Percentiles rank a stretch among this genome's conserved stretches.
phyloP scores from a whole-genome alignment of 352 stramenopile species.

The Peronospora belbahrii region DNA sequence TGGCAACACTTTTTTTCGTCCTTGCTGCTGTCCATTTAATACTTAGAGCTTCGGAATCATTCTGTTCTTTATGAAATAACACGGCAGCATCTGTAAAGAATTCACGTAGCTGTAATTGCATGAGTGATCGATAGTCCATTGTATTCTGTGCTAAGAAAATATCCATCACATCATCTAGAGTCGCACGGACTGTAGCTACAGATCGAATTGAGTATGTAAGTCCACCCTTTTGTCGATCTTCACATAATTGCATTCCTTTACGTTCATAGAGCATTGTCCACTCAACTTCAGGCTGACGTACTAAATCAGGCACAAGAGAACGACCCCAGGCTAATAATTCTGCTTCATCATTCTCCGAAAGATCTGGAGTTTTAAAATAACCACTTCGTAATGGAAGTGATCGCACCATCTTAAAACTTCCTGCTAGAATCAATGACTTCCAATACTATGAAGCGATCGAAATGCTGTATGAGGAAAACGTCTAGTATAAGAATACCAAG shows the following conservation, averaged over 20 bases:
- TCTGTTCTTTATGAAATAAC: conserved; percentile 67
- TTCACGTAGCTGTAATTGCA: conserved; percentile 69
- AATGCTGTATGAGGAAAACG: neutral
- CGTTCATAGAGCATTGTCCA: conserved; percentile 74
- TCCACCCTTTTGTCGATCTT: conserved; percentile 77
- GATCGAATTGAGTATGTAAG: conserved; percentile 74
- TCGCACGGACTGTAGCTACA: conserved; percentile 42
- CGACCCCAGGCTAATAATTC: conserved; percentile 72
- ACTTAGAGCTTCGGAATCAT: conserved; percentile 65
- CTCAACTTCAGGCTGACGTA: conserved; percentile 59
- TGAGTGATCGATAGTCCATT: conserved; percentile 54
- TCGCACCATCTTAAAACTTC: conserved; percentile 80
- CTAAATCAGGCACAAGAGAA: conserved; percentile 56
- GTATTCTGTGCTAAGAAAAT: conserved; percentile 61
- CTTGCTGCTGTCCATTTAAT: conserved; percentile 76
- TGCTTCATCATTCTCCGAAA: conserved; percentile 51
- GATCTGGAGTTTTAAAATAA: conserved; percentile 63
- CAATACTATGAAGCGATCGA: too few relatives aligned
- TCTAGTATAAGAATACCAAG: too few relatives aligned
- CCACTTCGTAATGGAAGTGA: conserved; percentile 67
- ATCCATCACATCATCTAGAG: conserved; percentile 74
- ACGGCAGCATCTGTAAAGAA: conserved; percentile 63
- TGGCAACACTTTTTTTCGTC: conserved; percentile 54
- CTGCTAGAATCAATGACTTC: too few relatives aligned
- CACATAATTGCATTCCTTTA: conserved; percentile 54